Conservation (phyloP, 2,329 filamentous ascomycete genomes). For the Colletotrichum sp. region DNA sequence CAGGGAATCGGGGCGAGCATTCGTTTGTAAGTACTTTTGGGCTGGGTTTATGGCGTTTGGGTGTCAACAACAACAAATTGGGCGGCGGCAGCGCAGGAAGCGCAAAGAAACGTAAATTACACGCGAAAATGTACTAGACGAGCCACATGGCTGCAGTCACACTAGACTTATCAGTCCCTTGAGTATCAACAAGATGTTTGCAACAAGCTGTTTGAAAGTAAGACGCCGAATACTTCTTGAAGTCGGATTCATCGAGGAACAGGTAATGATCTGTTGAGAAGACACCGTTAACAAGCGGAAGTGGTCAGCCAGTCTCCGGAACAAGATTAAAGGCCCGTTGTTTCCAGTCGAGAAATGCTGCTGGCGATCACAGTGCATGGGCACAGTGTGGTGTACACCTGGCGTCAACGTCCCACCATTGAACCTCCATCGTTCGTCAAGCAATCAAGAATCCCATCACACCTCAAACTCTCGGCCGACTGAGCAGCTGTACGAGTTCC, state of each 20-base stretch:
- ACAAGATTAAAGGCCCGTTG: background rate
- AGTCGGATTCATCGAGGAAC: background rate
- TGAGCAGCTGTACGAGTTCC: background rate
- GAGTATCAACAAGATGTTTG: background rate
- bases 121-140: background rate
- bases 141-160: background rate
- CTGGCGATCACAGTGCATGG: background rate
- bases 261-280: background rate
- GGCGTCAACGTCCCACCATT: background rate
- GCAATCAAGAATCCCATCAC: background rate
- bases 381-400: background rate
- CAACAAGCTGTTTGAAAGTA: background rate
- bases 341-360: background rate
- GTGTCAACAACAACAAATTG: background rate
- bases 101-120: background rate
- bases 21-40: slow-evolving; percentile 43
- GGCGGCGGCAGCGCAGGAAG: background rate
- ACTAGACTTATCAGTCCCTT: background rate
- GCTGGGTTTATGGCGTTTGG: background rate
- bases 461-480: background rate
- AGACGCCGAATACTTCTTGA: background rate
- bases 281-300: background rate
- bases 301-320: background rate
- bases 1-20: slow-evolving; percentile 74
- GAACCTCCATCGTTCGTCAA: background rate